Percentiles rank a stretch among this genome's conserved stretches.
phyloP scores from a whole-genome alignment of 306 rosid species.

The Vigna mungo region DNA sequence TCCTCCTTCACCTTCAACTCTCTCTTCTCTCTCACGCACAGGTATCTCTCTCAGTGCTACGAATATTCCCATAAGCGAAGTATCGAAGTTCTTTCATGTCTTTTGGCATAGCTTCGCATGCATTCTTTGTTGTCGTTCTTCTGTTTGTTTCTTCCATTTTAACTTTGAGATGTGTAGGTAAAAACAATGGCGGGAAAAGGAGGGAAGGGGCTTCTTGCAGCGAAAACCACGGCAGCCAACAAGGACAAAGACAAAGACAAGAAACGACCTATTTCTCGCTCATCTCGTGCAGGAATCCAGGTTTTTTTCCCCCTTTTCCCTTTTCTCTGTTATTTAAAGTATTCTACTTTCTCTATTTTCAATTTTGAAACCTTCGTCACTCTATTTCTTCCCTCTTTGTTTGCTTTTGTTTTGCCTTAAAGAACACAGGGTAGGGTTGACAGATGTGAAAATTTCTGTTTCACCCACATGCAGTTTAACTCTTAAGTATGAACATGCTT shows the following conservation, averaged over 20 bases:
- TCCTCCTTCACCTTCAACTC: neutral
- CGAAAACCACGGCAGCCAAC: slow-evolving; percentile 87
- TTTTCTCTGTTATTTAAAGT: neutral
- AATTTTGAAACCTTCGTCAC: neutral
- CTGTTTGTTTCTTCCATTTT: neutral
- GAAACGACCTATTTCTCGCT: slow-evolving; percentile 89
- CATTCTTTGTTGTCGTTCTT: neutral
- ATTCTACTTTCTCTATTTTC: neutral
- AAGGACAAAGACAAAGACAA: slow-evolving; percentile 87
- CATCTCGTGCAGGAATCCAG: slow-evolving; percentile 98
- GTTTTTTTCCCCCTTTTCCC: slow-evolving; percentile 13
- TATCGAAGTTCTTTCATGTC: neutral
- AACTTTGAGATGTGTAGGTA: slow-evolving; percentile 35
- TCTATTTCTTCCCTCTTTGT: neutral
- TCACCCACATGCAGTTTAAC: neutral
- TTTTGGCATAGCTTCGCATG: neutral
- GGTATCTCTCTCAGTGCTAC: neutral
- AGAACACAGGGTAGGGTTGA: neutral
- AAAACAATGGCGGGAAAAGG: slow-evolving; percentile 91
- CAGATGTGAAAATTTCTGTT: neutral
- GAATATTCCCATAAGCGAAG: neutral
- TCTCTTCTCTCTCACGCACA: neutral
- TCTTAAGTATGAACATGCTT: neutral
- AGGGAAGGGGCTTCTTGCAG: slow-evolving; percentile 93
- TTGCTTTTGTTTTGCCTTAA: neutral